Evolutionary conservation across 2,329 filamentous ascomycete species (phyloP).

Genomic region (Sporothrix mexicana): DNA sequence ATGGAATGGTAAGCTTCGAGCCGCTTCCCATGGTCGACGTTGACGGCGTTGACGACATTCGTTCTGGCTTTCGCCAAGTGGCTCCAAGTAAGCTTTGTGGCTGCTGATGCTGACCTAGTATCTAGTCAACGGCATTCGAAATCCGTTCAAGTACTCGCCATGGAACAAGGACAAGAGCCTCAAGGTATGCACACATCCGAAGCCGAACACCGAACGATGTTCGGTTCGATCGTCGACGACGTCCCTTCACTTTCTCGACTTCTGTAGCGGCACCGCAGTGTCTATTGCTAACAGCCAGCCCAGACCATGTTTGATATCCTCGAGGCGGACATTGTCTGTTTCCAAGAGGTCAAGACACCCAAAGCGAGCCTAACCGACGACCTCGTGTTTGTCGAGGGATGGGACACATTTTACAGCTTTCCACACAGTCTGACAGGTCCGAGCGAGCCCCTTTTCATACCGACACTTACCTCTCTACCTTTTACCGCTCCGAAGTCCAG

Average conservation of each 20-base stretch:
- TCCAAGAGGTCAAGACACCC: conserved; percentile 97
- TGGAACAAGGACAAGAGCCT: conserved; percentile 76
- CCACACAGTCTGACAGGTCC: conserved; percentile 90
- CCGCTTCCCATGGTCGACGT: too few relatives aligned
- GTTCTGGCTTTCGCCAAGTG: background rate
- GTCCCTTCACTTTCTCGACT: background rate
- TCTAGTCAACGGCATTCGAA: conserved; percentile 72
- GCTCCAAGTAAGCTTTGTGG: conserved; percentile 27
- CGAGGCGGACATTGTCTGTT: conserved; percentile 88
- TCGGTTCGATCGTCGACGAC: background rate
- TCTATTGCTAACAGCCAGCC: background rate
- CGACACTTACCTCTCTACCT: background rate
- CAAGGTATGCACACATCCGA: conserved; percentile 54
- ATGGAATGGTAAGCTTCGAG: conserved; percentile 70
- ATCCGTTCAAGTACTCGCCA: conserved; percentile 84
- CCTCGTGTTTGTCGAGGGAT: conserved; percentile 92
- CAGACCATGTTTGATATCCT: conserved; percentile 93
- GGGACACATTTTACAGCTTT: conserved; percentile 95
- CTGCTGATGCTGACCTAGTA: conserved; percentile 39
- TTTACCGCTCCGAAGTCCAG: conserved; percentile 42
- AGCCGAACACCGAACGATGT: background rate
- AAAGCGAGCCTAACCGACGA: conserved; percentile 90
- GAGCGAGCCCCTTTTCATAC: background rate
- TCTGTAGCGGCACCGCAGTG: background rate
- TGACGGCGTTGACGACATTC: too few relatives aligned